Percentiles rank a stretch among this genome's conserved stretches.
phyloP scores from a whole-genome alignment of 768 basidiomycete species.

The Lactarius tabidus region DNA sequence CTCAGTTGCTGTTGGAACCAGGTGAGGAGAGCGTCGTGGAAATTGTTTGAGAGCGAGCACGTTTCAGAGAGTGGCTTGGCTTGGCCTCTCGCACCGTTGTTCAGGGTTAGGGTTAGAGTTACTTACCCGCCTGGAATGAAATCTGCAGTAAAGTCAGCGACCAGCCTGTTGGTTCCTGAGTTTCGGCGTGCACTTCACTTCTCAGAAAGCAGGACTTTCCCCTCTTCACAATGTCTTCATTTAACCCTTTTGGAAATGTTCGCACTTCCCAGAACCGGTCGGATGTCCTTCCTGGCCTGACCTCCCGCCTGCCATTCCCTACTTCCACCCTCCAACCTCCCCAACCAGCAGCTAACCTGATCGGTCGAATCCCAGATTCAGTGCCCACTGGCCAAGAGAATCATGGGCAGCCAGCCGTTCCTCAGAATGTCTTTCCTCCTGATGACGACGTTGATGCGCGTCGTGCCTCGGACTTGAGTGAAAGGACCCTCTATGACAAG shows the following conservation, averaged over 20 bases:
- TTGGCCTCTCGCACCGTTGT: background rate
- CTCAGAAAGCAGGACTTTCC: conserved; percentile 22
- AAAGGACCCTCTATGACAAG: conserved; percentile 13
- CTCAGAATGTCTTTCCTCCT: background rate
- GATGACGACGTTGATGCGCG: conserved; percentile 5
- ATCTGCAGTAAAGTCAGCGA: background rate
- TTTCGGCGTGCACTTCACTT: background rate
- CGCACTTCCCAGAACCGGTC: background rate
- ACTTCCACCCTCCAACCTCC: background rate
- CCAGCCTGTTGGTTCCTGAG: background rate
- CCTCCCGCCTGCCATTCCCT: background rate
- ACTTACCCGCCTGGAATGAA: conserved; percentile 1
- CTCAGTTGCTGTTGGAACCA: conserved; percentile 5
- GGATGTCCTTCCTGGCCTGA: background rate
- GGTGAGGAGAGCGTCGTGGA: conserved; percentile 23
- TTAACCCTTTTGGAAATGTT: background rate
- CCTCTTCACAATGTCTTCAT: background rate
- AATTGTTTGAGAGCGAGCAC: no score
- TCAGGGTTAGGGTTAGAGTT: background rate
- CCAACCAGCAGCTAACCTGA: background rate
- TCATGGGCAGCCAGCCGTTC: background rate
- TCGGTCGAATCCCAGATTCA: background rate
- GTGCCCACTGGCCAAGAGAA: background rate
- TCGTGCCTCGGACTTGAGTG: conserved; percentile 16
- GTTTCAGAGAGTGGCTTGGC: no score